phyloP scores from a whole-genome alignment of 2,329 filamentous ascomycete species.

The Sporothrix globosa region DNA sequence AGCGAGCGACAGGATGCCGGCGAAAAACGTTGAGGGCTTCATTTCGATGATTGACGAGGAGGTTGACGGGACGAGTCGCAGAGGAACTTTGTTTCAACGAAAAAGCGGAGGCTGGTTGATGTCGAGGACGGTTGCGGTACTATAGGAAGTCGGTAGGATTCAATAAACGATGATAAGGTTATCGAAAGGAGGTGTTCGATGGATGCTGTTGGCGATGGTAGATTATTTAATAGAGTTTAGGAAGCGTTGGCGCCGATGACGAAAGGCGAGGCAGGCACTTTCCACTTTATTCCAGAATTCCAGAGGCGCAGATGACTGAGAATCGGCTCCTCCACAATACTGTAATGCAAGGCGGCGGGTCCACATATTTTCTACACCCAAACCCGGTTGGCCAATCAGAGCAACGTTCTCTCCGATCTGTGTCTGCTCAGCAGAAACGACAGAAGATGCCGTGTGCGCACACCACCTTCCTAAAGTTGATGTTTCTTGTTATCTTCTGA shows the following conservation, averaged over 20 bases:
- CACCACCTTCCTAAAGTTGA: background rate
- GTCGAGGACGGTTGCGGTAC: background rate
- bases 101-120: background rate
- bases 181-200: background rate
- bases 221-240: background rate
- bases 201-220: background rate
- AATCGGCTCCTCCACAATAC: background rate
- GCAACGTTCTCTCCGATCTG: background rate
- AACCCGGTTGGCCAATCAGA: slow-evolving; percentile 10
- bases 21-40: slow-evolving; percentile 61
- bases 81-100: background rate
- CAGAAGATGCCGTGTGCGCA: background rate
- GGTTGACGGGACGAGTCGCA: background rate
- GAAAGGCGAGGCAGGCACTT: slow-evolving; percentile 16
- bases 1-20: slow-evolving; percentile 60
- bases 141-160: background rate
- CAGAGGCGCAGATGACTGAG: slow-evolving; percentile 22
- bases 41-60: slow-evolving; percentile 51
- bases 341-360: background rate
- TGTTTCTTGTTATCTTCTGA: background rate
- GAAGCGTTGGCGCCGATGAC: slow-evolving; percentile 24
- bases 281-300: slow-evolving; percentile 12
- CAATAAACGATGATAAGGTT: background rate
- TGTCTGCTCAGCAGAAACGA: background rate
- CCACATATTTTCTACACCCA: background rate